These are phyloP conservation scores for Melaleuca quinquenervia DNA, from an alignment of 345 rosid genomes.

Conservation along the genomic window DNA sequence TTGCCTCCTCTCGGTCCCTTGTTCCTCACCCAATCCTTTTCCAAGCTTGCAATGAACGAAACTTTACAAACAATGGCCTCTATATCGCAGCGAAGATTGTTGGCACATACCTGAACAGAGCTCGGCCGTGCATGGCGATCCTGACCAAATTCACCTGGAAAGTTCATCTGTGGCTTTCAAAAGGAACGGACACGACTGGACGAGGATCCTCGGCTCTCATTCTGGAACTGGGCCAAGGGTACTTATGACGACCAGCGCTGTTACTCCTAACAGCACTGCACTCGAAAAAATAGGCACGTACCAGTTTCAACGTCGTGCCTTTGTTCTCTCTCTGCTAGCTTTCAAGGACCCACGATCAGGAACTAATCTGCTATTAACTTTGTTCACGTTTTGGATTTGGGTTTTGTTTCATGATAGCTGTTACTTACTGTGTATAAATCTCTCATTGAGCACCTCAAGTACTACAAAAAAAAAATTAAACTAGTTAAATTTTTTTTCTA, in stretches of 20 bases:
- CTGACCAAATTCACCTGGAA: neutral
- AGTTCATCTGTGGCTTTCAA: neutral
- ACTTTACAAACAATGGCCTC: neutral
- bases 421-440: neutral
- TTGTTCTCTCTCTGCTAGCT: neutral
- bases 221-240: neutral
- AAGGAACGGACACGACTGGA: accelerated
- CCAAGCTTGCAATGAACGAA: neutral
- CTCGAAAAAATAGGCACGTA: neutral
- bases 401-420: neutral
- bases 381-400: neutral
- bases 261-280: neutral
- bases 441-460: neutral
- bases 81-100: neutral
- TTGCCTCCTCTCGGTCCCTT: neutral
- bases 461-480: neutral
- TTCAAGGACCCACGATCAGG: neutral
- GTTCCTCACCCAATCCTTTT: neutral
- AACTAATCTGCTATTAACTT: neutral
- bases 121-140: neutral
- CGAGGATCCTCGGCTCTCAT: neutral
- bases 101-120: neutral
- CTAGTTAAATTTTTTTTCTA: neutral
- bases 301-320: neutral
- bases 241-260: neutral